These are phyloP conservation scores for Fusarium robinianum DNA, from an alignment of 2,329 filamentous ascomycete genomes.

Conservation along the genomic window DNA sequence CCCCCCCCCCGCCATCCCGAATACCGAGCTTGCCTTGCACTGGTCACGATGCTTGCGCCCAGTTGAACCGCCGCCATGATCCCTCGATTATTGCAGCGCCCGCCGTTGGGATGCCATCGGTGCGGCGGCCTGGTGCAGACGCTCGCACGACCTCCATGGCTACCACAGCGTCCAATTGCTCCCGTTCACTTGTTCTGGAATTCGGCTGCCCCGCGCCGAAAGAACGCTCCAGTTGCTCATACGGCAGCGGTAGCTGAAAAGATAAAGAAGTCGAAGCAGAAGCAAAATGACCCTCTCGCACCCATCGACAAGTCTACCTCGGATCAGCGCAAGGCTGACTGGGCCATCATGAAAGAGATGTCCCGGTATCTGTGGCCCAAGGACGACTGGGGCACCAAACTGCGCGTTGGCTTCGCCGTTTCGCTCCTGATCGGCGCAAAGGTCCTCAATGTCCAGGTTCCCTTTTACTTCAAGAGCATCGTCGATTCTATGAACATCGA, in stretches of 20 bases:
- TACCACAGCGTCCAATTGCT: slow-evolving; percentile 34
- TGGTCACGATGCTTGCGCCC: slow-evolving; percentile 37
- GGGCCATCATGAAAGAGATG: slow-evolving; percentile 99
- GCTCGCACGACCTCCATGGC: slow-evolving; percentile 38
- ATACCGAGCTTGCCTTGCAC: slow-evolving; percentile 18
- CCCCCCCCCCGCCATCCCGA: slow-evolving; percentile 34
- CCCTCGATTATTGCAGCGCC: slow-evolving; percentile 42
- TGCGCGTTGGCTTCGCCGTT: slow-evolving; percentile 85
- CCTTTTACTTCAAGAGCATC: slow-evolving; percentile 98
- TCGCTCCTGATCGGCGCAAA: slow-evolving; percentile 86
- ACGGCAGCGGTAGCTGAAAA: slow-evolving; percentile 25
- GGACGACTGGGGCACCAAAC: slow-evolving; percentile 71
- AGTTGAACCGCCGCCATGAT: slow-evolving; percentile 42
- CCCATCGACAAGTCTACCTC: slow-evolving; percentile 60
- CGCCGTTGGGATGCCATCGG: slow-evolving; percentile 40
- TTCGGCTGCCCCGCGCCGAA: slow-evolving; percentile 37
- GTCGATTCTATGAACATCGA: slow-evolving; percentile 98
- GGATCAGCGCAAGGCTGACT: slow-evolving; percentile 94
- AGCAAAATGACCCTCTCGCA: slow-evolving; percentile 41
- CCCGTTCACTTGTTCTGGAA: slow-evolving; percentile 40
- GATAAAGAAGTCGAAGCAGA: slow-evolving; percentile 26
- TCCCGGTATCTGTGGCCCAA: slow-evolving; percentile 95
- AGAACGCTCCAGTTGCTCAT: slow-evolving; percentile 29
- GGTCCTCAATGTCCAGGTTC: slow-evolving; percentile 94
- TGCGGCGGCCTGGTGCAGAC: slow-evolving; percentile 35